These are phyloP conservation scores for Neurospora intermedia DNA, from an alignment of 495 filamentous ascomycete genomes.

Conservation along the genomic window DNA sequence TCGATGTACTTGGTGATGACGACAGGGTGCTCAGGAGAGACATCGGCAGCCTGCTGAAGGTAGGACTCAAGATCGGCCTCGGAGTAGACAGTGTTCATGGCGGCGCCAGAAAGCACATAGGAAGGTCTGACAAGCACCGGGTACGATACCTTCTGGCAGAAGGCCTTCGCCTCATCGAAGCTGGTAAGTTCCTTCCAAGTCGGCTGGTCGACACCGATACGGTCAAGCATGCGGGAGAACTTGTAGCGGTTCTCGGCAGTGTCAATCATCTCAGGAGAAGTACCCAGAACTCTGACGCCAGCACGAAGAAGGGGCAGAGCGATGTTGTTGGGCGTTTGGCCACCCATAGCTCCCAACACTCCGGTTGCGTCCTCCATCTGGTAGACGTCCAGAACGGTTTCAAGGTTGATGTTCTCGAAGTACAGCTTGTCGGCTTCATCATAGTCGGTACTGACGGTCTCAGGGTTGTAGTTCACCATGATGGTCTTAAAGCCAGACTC, in stretches of 20 bases:
- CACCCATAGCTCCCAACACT: slow-evolving; percentile 96
- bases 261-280: slow-evolving; percentile 98
- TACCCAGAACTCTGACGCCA: slow-evolving; percentile 86
- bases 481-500: slow-evolving; percentile 86
- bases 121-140: slow-evolving; percentile 89
- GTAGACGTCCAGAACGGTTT: slow-evolving; percentile 93
- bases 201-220: slow-evolving; percentile 92
- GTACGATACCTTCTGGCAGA: slow-evolving; percentile 77
- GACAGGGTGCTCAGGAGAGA: slow-evolving; percentile 91
- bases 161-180: slow-evolving; percentile 72
- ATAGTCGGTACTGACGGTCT: slow-evolving; percentile 92
- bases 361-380: slow-evolving; percentile 77
- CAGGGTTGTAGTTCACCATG: slow-evolving; percentile 96
- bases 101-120: slow-evolving; percentile 92
- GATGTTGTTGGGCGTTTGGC: slow-evolving; percentile 97
- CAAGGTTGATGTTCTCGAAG: slow-evolving; percentile 94
- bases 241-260: slow-evolving; percentile 96
- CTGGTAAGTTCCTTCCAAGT: slow-evolving; percentile 96
- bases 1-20: slow-evolving; percentile 99
- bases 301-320: slow-evolving; percentile 78
- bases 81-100: slow-evolving; percentile 94
- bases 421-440: slow-evolving; percentile 93
- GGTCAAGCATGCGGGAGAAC: slow-evolving; percentile 93
- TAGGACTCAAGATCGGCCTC: slow-evolving; percentile 81
- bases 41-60: slow-evolving; percentile 76